Percentiles rank a stretch among this genome's conserved stretches.
These are phyloP conservation scores for Sugiyamaella qingdaonensis DNA, from an alignment of 805 yeast genomes.

Conservation along the genomic window DNA sequence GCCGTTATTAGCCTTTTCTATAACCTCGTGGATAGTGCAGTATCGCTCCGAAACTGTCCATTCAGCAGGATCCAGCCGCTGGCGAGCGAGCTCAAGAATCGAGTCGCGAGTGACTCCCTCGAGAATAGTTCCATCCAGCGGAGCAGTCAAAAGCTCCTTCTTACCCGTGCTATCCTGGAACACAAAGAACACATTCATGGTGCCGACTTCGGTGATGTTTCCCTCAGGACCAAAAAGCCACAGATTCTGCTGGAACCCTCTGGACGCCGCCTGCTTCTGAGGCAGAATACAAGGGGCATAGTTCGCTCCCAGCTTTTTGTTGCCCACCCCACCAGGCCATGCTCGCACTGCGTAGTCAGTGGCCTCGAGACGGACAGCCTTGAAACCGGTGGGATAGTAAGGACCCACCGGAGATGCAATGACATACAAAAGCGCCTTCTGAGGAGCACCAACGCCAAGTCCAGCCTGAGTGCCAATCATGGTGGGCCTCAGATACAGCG, in stretches of 20 bases:
- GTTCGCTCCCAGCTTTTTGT: slow-evolving; percentile 94
- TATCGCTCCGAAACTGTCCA: slow-evolving; percentile 85
- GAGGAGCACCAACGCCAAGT: slow-evolving; percentile 82
- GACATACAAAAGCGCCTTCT: slow-evolving; percentile 74
- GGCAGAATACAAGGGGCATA: slow-evolving; percentile 95
- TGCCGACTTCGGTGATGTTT: slow-evolving; percentile 91
- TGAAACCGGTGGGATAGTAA: slow-evolving; percentile 90
- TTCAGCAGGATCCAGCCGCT: slow-evolving; percentile 64
- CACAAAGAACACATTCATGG: slow-evolving; percentile 92
- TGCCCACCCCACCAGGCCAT: slow-evolving; percentile 99
- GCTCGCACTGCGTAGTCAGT: slow-evolving; percentile 96
- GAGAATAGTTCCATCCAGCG: slow-evolving; percentile 93
- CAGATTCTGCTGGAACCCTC: slow-evolving; percentile 93
- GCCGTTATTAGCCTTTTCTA: slow-evolving; percentile 71
- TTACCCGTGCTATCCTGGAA: slow-evolving; percentile 75
- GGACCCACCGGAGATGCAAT: slow-evolving; percentile 98
- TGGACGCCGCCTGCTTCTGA: slow-evolving; percentile 79
- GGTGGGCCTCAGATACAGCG: slow-evolving; percentile 91
- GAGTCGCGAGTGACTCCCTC: slow-evolving; percentile 97
- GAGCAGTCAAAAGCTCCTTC: slow-evolving; percentile 92
- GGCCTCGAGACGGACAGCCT: slow-evolving; percentile 91
- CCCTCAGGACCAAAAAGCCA: slow-evolving; percentile 94
- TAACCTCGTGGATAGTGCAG: slow-evolving; percentile 75
- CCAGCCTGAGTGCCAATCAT: slow-evolving; percentile 88
- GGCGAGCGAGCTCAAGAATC: slow-evolving; percentile 69